A percentile compares a stretch with the other conserved stretches of the same genome.
These are phyloP conservation scores for Kuraishia ogatae DNA, from an alignment of 805 yeast species.

Conservation along the genomic window DNA sequence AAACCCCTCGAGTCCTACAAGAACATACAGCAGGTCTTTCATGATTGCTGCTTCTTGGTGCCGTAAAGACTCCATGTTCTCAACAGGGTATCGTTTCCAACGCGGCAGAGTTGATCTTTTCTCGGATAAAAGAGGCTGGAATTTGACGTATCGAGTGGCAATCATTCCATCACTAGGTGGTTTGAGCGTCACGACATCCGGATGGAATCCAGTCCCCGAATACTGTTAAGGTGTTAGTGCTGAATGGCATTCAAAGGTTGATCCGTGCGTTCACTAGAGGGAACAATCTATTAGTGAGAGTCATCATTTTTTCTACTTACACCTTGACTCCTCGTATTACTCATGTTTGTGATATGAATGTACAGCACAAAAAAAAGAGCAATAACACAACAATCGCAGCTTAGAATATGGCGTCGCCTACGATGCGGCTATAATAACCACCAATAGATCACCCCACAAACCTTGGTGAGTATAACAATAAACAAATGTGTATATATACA, in stretches of 20 bases:
- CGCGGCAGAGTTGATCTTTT: background rate
- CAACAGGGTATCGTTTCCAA: background rate
- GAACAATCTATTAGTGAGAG: too few relatives aligned
- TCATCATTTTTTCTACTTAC: background rate
- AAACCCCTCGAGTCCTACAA: constrained; percentile 70
- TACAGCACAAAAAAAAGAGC: too few relatives aligned
- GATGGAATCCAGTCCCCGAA: background rate
- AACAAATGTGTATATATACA: too few relatives aligned
- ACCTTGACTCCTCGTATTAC: background rate
- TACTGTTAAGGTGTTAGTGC: background rate
- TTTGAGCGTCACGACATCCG: background rate
- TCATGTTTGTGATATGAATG: background rate
- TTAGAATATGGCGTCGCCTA: too few relatives aligned
- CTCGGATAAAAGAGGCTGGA: background rate
- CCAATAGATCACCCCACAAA: too few relatives aligned
- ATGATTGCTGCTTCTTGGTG: constrained; percentile 69
- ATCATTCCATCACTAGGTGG: background rate
- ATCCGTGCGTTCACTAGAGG: too few relatives aligned
- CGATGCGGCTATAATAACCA: too few relatives aligned
- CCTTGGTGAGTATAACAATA: too few relatives aligned
- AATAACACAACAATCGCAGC: too few relatives aligned
- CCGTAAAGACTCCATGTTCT: background rate
- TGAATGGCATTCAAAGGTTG: too few relatives aligned
- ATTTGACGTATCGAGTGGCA: background rate
- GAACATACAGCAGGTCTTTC: constrained; percentile 58